Evolutionary conservation across 1,284 basidiomycete species (phyloP), one percentile per base, ranked within the genome.

Genomic region (Serendipita sp.): DNA sequence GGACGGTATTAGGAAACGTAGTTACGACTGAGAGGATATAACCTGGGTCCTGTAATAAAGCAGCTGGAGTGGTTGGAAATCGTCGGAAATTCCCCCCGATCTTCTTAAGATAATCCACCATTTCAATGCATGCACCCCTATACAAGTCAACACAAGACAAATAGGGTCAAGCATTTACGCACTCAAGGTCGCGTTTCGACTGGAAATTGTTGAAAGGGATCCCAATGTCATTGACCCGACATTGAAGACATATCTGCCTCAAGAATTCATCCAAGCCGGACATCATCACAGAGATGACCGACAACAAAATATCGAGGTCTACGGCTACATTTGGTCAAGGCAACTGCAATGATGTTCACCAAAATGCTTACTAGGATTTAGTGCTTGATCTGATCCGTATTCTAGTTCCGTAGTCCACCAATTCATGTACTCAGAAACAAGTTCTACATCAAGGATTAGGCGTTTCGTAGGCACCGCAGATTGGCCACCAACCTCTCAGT

Each of bases 391-490:
- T 10, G 15, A 29, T 12, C 49, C 49, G 29, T 13, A 53, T 53
- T 53, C 15, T n/a, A n/a, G 29, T 29, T 53, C 49, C 29, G 2
- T 26, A 26, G 15, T 53, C 49, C 49, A 53, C 49, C 49, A 53
- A 26, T 53, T 53, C 49, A 53, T n/a, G 49, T 53, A 53, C 49
- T 53, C 49, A 12, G 13, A 29, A 13, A 53, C 49, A 53, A 53
- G 26, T 13, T 53, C 49, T 53, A 26, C 15, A 13, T 1, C 12
- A 17, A 44, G 42, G 1, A 17, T 12, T 12, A 53, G 15, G 12
- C 15, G 49, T 29, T 26, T 29, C 15, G 12, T 26, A 53, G 49
- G 15, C 49, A 53, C 29, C 17, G 43, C 17, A 26, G 29, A 53
- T n/a, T n/a, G 26, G 13, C 10, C 49, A 22, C 22, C 12, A 12